Base-by-base conservation (phyloP, 2,329 filamentous ascomycete species). In the Colletotrichum sp. region DNA sequence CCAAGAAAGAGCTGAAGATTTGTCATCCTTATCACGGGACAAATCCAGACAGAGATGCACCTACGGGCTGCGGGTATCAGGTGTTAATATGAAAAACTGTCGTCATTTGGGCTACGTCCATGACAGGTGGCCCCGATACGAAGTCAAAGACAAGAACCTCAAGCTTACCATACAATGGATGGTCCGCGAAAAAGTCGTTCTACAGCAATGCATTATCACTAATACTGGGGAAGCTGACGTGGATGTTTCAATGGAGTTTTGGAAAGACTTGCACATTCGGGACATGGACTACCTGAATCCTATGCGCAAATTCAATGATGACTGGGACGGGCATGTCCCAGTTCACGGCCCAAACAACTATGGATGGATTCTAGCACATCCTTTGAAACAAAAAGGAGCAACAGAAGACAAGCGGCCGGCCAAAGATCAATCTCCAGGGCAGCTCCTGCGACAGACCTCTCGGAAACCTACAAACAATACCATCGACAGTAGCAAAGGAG, bases 311-410 rank as follows among this genome's bases (percentile, higher is more conserved):
- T 59, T 59, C 55, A 59, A 59, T 21, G 55, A 59, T 0, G 21
- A 59, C 1, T 59, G 55, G 55, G 1, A 28, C 0, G 55, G 55
- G 0, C 55, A 59, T 18, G 55, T 59, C 2, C 26, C 55, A 9
- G 7, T 28, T 2, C 21, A 24, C 0, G 55, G 55, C 26, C 55
- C 55, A 2, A 2, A 3, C 9, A 21, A 13, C 21, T 59, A 59
- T 0, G 55, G 55, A 28, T 59, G 21, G 55, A 4, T 59, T 0
- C 1, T 59, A 0, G 15, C 16, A 0, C 55, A 59, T 59, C 55
- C 55, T 1, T 0, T 59, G 0, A 28, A 59, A 1, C 55, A 0
- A 24, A 59, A 59, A 4, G 55, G 26, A 4, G 1, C 13, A 3
- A 16, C 60, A 6, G 30, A 63, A 36, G 15, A 21, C 0, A 32